A percentile compares a stretch with the other conserved stretches of the same genome.
phyloP scores from a whole-genome alignment of 225 moss, liverwort and hornwort species.

The Thuidium tamariscinum region DNA sequence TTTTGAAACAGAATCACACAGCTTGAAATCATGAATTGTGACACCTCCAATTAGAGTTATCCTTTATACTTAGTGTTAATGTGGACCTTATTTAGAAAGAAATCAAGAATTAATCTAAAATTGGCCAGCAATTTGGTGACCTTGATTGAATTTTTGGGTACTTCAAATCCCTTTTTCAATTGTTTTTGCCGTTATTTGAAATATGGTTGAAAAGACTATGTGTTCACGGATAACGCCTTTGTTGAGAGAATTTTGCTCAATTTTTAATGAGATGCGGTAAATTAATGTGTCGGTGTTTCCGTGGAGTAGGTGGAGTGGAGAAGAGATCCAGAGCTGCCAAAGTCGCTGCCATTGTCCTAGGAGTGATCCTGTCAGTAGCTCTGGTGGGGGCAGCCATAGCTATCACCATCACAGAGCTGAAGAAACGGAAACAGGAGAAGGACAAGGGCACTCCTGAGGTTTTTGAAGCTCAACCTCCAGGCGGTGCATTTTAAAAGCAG shows the following conservation, averaged over 20 bases:
- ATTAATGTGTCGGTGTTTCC: neutral
- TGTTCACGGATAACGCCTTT: neutral
- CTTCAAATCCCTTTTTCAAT: neutral
- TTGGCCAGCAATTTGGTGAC: neutral
- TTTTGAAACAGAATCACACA: neutral
- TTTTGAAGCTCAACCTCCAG: slow-evolving; percentile 31
- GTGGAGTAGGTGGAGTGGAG: slow-evolving; percentile 19
- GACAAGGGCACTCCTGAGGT: neutral
- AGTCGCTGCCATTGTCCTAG: slow-evolving; percentile 22
- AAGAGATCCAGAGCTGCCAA: slow-evolving; percentile 17
- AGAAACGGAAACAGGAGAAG: slow-evolving; percentile 11
- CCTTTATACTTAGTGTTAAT: neutral
- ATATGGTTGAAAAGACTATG: neutral
- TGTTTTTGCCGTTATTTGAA: neutral
- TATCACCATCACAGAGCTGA: slow-evolving; percentile 14
- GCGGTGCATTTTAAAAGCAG: slow-evolving; percentile 22
- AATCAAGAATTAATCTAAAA: neutral
- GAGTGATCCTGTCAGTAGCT: slow-evolving; percentile 11
- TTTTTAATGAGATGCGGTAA: neutral
- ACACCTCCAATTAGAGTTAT: neutral
- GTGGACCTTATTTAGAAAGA: neutral
- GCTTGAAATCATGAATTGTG: neutral
- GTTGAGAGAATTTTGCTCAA: neutral
- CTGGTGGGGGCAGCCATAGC: slow-evolving; percentile 14
- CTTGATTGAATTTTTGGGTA: neutral